Evolutionary conservation across 768 basidiomycete genomes (phyloP).

Genomic region (Lactarius evosmus): DNA sequence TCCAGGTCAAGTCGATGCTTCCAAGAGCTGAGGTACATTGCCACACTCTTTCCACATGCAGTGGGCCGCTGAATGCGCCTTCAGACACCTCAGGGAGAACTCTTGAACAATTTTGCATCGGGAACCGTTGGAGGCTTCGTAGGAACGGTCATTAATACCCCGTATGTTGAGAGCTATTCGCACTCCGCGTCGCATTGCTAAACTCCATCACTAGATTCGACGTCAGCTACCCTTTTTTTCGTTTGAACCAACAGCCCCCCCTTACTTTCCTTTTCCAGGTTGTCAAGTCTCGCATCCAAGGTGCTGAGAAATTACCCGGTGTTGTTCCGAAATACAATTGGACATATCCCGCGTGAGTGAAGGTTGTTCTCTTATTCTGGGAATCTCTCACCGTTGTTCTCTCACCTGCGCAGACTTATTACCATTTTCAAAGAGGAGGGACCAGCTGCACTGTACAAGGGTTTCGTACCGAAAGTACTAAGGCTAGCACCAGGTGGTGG

Average conservation of each 20-base stretch:
- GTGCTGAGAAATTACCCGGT: slow-evolving; percentile 47
- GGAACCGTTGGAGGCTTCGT: slow-evolving; percentile 87
- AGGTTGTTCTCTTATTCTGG: slow-evolving; percentile 1
- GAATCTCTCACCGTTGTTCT: not conserved
- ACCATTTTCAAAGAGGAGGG: slow-evolving; percentile 89
- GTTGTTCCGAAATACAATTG: slow-evolving; percentile 88
- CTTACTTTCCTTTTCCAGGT: slow-evolving; percentile 49
- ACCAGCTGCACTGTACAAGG: slow-evolving; percentile 82
- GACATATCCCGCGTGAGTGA: slow-evolving; percentile 76
- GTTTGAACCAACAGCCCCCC: not conserved
- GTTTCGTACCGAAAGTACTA: slow-evolving; percentile 93
- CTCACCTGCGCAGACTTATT: slow-evolving; percentile 43
- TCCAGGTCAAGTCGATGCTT: slow-evolving; percentile 72
- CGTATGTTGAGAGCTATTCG: slow-evolving; percentile 46
- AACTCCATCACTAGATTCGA: slow-evolving; percentile 41
- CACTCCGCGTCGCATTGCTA: not conserved
- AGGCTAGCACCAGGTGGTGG: slow-evolving; percentile 95
- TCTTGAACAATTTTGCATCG: slow-evolving; percentile 91
- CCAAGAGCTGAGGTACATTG: slow-evolving; percentile 77
- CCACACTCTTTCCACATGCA: not conserved
- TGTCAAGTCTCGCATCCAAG: slow-evolving; percentile 95
- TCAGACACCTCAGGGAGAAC: slow-evolving; percentile 28
- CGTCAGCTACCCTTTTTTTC: slow-evolving; percentile 31
- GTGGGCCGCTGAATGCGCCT: not conserved
- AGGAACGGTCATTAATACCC: slow-evolving; percentile 90